Conservation (phyloP, 2,329 filamentous ascomycete genomes). For the Fusarium sp. region DNA sequence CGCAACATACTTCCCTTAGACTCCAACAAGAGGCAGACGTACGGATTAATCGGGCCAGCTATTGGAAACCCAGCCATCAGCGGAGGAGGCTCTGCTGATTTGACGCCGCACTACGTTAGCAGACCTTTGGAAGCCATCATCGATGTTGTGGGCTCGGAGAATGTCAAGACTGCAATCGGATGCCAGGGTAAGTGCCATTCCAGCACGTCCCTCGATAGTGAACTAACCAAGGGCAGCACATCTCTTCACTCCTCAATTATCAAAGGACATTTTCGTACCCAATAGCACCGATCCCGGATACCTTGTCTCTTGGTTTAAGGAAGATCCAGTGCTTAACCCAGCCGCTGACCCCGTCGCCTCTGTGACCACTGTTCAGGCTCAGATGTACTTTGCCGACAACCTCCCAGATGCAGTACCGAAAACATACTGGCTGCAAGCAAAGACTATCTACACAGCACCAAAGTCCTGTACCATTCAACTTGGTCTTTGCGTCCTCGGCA, state of each 20-base stretch:
- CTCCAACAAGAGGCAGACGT: slow-evolving; percentile 47
- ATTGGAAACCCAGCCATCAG: slow-evolving; percentile 3
- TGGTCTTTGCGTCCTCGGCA: background rate
- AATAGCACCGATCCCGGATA: background rate
- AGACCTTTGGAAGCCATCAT: slow-evolving; percentile 45
- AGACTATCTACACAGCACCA: background rate
- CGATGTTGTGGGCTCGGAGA: slow-evolving; percentile 26
- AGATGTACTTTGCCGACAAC: slow-evolving; percentile 1
- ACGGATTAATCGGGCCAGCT: slow-evolving; percentile 40
- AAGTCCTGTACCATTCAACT: background rate
- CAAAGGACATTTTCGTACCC: background rate
- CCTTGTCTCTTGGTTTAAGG: background rate
- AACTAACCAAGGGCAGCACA: background rate
- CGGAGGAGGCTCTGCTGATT: slow-evolving; percentile 47
- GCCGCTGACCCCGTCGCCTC: background rate
- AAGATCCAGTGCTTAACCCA: background rate
- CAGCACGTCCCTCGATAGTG: background rate
- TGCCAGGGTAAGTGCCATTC: background rate
- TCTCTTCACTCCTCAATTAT: background rate
- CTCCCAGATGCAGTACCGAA: background rate
- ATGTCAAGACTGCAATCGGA: slow-evolving; percentile 8
- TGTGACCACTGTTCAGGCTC: background rate
- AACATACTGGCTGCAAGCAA: background rate
- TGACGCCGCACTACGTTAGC: slow-evolving; percentile 46
- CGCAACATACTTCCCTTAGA: slow-evolving; percentile 2